Percentiles rank a stretch among this genome's conserved stretches.
phyloP scores from a whole-genome alignment of 2,329 filamentous ascomycete species.

The Nothophaeocryptopus gaeumannii region DNA sequence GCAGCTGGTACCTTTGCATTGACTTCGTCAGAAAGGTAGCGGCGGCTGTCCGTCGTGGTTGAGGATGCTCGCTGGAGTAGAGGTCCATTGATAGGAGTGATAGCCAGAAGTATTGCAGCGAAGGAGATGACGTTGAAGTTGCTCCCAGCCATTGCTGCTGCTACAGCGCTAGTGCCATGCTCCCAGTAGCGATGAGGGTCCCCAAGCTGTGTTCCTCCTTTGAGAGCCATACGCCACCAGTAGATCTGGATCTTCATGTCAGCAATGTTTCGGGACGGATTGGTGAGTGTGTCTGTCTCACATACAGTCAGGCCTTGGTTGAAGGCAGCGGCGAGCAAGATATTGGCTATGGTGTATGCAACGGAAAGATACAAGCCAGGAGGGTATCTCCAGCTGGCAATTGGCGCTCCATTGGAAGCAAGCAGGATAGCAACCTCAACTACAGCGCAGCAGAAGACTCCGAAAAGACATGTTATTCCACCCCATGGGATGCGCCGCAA shows the following conservation, averaged over 20 bases:
- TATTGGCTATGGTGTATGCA: slow-evolving; percentile 17
- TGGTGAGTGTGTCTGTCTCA: neutral
- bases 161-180: slow-evolving; percentile 15
- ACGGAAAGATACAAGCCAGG: slow-evolving; percentile 20
- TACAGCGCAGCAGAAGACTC: slow-evolving; percentile 13
- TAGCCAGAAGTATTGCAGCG: slow-evolving; percentile 15
- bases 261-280: neutral
- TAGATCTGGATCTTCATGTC: slow-evolving; percentile 7
- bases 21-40: slow-evolving; percentile 9
- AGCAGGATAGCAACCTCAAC: slow-evolving; percentile 15
- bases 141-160: slow-evolving; percentile 14
- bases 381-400: slow-evolving; percentile 18
- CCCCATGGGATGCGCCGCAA: slow-evolving; percentile 15
- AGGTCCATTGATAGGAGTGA: slow-evolving; percentile 19
- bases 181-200: slow-evolving; percentile 18
- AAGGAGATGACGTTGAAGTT: slow-evolving; percentile 20
- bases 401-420: slow-evolving; percentile 12
- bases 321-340: slow-evolving; percentile 17
- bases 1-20: slow-evolving; percentile 9
- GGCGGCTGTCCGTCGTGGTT: slow-evolving; percentile 9
- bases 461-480: slow-evolving; percentile 14
- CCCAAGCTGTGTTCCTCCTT: slow-evolving; percentile 18
- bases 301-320: slow-evolving; percentile 16
- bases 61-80: slow-evolving; percentile 17
- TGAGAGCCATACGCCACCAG: slow-evolving; percentile 19